Base-by-base conservation (phyloP, 2,329 filamentous ascomycete genomes). In the Colletotrichum camelliae region DNA sequence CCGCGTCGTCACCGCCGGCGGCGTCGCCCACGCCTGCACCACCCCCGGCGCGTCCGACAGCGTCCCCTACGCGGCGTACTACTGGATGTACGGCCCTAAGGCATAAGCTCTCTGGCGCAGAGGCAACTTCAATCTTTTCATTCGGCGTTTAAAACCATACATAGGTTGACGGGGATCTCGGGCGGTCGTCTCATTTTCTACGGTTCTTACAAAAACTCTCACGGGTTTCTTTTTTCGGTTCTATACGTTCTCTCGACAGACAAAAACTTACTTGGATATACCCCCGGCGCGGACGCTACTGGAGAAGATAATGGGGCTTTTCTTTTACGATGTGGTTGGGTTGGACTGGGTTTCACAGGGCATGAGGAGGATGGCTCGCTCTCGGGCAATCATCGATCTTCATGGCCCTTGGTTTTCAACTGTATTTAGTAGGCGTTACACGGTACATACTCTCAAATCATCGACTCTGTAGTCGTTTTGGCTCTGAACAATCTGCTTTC, bases 1-100 rank as follows among this genome's bases (percentile, higher is more conserved):
- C 83, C 89, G 90, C 62, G 90, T 92, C 61, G 77, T 86, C 74
- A 92, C 90, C 1, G 87, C 89, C 16, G 90, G 90, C 4, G 90
- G 90, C 27, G 82, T 77, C 76, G 80, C 86, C 1, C 81, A 87
- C 79, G 79, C 84, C 6, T 92, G 90, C 81, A 77, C 77, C 60
- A 75, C 71, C 1, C 83, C 82, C 2, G 83, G 83, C n/a, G 85
- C 86, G 57, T 76, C 80, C 21, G 86, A 89, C 79, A 92, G 89
- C 81, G 87, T 91, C 31, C 86, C 87, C 4, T 92, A 92, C 81
- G 80, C 89, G 1, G 85, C 90, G n/a, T 87, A 86, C 78, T 92
- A 92, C 84, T 92, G 90, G 90, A 87, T 92, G 80, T 92, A 87
- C 79, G 86, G 83, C 24, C 86, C 72, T 55, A 71, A 72, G 43